phyloP scores from a whole-genome alignment of 2,329 filamentous ascomycete genomes.

The Blastomyces percursus region DNA sequence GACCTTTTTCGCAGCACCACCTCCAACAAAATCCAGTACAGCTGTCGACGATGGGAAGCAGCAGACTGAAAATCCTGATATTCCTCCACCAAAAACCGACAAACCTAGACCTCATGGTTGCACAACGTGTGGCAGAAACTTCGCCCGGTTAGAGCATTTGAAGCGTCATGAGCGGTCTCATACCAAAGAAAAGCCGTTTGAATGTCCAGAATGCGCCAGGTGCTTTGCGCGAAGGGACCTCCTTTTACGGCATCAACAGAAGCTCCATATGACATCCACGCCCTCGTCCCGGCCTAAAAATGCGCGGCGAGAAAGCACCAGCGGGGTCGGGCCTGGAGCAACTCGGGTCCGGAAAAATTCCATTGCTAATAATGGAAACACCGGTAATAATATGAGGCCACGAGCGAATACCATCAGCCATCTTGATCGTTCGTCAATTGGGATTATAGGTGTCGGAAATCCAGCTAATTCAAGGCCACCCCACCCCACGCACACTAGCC shows the following conservation, averaged over 20 bases:
- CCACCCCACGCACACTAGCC: conserved; percentile 50
- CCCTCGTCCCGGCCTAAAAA: conserved; percentile 78
- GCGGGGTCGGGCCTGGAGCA: conserved; percentile 57
- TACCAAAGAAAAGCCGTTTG: conserved; percentile 97
- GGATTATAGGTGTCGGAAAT: conserved; percentile 40
- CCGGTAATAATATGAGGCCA: conserved; percentile 58
- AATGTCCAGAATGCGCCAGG: conserved; percentile 85
- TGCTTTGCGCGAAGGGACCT: conserved; percentile 93
- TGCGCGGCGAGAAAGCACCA: conserved; percentile 70
- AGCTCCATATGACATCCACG: conserved; percentile 86
- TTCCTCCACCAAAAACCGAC: conserved; percentile 66
- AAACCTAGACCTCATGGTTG: conserved; percentile 95
- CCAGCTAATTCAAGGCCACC: conserved; percentile 18
- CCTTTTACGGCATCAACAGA: conserved; percentile 91
- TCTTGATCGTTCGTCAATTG: conserved; percentile 66
- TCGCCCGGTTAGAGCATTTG: conserved; percentile 87
- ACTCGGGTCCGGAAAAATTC: conserved; percentile 87
- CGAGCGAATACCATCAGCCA: conserved; percentile 95
- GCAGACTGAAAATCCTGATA: conserved; percentile 10
- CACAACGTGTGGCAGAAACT: conserved; percentile 79
- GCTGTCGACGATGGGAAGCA: conserved; percentile 5
- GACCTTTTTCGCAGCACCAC: conserved; percentile 11
- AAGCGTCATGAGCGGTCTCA: conserved; percentile 98
- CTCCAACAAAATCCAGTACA: conserved; percentile 7
- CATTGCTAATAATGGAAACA: conserved; percentile 48